These are phyloP conservation scores for Garcia nutans DNA, from an alignment of 345 rosid genomes.

Conservation along the genomic window DNA sequence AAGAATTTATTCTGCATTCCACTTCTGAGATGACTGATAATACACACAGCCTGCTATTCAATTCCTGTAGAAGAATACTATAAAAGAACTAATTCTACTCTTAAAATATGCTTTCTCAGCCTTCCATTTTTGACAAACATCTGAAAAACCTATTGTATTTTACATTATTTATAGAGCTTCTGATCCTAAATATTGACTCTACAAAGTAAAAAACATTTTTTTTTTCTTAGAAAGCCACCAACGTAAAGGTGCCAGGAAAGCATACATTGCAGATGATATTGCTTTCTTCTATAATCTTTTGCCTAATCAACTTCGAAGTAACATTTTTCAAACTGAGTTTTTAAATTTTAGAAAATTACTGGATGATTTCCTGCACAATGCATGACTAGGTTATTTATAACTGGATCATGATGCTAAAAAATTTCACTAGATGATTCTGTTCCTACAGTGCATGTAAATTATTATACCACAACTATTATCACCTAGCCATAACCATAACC, in stretches of 20 bases:
- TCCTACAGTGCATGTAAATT: too few species aligned
- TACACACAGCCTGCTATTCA: slow-evolving; percentile 10
- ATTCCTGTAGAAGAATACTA: slow-evolving; percentile 21
- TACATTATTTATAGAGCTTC: not conserved
- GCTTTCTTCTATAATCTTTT: too few species aligned
- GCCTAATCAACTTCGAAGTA: not conserved
- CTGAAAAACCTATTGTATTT: not conserved
- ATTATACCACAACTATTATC: too few species aligned
- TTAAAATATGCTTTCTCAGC: slow-evolving; percentile 15
- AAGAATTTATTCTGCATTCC: slow-evolving; percentile 46
- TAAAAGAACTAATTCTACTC: slow-evolving; percentile 16
- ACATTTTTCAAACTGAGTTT: not conserved
- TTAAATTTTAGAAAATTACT: too few species aligned
- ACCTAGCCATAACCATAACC: not conserved
- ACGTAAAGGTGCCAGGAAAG: not conserved
- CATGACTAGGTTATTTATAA: not conserved
- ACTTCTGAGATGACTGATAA: slow-evolving; percentile 17
- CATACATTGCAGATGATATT: not conserved
- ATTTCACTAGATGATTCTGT: too few species aligned
- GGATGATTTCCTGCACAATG: not conserved
- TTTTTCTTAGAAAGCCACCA: slow-evolving; percentile 1
- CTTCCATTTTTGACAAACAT: slow-evolving; percentile 12
- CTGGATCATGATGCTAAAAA: not conserved
- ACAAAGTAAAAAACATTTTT: not conserved
- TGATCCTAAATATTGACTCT: not conserved